phyloP scores from a whole-genome alignment of 2,329 filamentous ascomycete genomes.

The Bimuria novae-zelandiae region DNA sequence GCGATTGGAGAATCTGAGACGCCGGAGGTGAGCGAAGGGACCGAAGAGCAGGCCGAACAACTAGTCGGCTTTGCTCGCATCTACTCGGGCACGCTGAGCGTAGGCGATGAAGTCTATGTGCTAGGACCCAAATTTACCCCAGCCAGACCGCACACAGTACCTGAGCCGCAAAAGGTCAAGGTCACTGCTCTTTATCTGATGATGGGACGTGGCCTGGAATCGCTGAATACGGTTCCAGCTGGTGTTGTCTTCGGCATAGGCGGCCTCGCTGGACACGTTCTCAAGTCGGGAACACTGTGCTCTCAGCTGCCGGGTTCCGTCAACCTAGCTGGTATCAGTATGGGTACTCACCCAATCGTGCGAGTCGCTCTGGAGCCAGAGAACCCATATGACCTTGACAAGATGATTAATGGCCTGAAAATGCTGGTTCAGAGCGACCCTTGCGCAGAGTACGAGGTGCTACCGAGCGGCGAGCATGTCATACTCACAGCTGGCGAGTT shows the following conservation, averaged over 20 bases:
- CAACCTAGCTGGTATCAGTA: conserved; percentile 84
- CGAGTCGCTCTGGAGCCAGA: conserved; percentile 93
- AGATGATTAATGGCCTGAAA: conserved; percentile 88
- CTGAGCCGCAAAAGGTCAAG: conserved; percentile 79
- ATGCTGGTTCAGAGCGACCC: conserved; percentile 93
- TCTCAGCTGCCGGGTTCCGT: conserved; percentile 83
- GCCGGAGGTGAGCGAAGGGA: conserved; percentile 48
- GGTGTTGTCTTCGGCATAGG: conserved; percentile 95
- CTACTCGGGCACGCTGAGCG: conserved; percentile 86
- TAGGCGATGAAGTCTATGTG: conserved; percentile 90
- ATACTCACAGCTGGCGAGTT: conserved; percentile 91
- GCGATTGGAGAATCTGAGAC: conserved; percentile 55
- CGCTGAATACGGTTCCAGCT: conserved; percentile 81
- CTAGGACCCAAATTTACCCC: conserved; percentile 92
- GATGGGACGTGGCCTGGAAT: conserved; percentile 89
- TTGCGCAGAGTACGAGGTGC: conserved; percentile 92
- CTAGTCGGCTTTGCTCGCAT: conserved; percentile 93
- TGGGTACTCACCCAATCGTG: conserved; percentile 87
- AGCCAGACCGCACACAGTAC: conserved; percentile 70
- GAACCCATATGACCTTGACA: conserved; percentile 87
- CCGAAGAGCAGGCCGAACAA: conserved; percentile 76
- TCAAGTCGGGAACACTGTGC: conserved; percentile 94
- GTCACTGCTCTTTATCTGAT: conserved; percentile 90
- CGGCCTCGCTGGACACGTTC: conserved; percentile 87
- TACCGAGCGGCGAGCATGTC: conserved; percentile 92